Percentiles rank a stretch among this genome's conserved stretches.
phyloP scores from a whole-genome alignment of 164 flowering plant genomes.

The Brasenia schreberi region DNA sequence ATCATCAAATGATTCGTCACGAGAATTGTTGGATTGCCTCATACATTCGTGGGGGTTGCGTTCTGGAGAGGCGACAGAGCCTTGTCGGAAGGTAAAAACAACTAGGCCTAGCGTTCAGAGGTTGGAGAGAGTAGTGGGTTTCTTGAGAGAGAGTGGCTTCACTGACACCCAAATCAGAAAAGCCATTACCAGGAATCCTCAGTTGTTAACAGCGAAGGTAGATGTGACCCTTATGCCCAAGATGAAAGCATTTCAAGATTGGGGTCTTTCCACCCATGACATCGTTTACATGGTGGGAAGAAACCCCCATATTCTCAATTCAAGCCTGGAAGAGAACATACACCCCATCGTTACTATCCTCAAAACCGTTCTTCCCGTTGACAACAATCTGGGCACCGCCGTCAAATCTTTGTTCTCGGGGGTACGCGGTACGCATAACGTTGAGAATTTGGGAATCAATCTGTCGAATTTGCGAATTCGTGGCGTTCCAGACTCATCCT shows the following conservation, averaged over 20 bases:
- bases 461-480: slow-evolving; percentile 1
- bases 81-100: background rate
- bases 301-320: background rate
- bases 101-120: background rate
- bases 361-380: background rate
- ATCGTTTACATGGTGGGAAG: slow-evolving; percentile 1
- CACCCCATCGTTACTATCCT: background rate
- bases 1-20: background rate
- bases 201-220: background rate
- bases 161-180: slow-evolving; percentile 7
- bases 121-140: background rate
- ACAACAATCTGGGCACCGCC: background rate
- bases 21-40: slow-evolving; percentile 2
- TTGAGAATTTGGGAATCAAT: background rate
- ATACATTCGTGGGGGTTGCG: slow-evolving; percentile 3
- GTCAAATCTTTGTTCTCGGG: slow-evolving; percentile 1
- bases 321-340: background rate
- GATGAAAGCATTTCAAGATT: slow-evolving; percentile 1
- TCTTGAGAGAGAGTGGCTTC: slow-evolving; percentile 7
- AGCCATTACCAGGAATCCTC: slow-evolving; percentile 1
- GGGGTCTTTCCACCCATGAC: slow-evolving; percentile 3
- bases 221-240: slow-evolving; percentile 8
- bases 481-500: slow-evolving; percentile 1
- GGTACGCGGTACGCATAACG: background rate
- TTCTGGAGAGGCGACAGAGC: background rate